Evolutionary conservation across 169 alveolate species (phyloP).

Genomic region (Plasmodium billcollinsi): DNA sequence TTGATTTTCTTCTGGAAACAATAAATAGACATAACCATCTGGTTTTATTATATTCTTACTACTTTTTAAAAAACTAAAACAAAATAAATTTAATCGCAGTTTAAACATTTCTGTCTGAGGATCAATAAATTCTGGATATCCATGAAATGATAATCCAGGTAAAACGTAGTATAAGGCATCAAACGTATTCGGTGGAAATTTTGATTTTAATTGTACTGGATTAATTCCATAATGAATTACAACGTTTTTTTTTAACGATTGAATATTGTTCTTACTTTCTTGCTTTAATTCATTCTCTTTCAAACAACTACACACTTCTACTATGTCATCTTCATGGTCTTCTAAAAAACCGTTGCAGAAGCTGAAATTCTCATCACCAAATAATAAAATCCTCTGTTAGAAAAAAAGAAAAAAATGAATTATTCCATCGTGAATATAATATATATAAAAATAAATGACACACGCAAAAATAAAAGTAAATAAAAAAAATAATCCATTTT

Average conservation of each 20-base stretch:
- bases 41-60: conserved; percentile 73
- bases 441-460: too few species aligned
- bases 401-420: conserved; percentile 1
- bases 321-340: conserved; percentile 70
- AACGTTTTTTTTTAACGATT: conserved; percentile 42
- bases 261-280: conserved; percentile 59
- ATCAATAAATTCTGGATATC: conserved; percentile 79
- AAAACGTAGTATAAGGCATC: conserved; percentile 76
- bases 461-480: too few species aligned
- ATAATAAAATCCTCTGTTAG: conserved; percentile 49
- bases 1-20: conserved; percentile 73
- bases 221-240: conserved; percentile 79
- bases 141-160: conserved; percentile 77
- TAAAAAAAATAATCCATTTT: too few species aligned
- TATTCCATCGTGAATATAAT: background rate
- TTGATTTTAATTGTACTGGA: conserved; percentile 78
- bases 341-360: conserved; percentile 65
- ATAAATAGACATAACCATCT: conserved; percentile 73
- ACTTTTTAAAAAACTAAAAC: conserved; percentile 81
- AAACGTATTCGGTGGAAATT: conserved; percentile 73
- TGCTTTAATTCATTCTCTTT: conserved; percentile 77
- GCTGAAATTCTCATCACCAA: conserved; percentile 76
- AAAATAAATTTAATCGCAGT: conserved; percentile 79
- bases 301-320: conserved; percentile 75
- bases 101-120: conserved; percentile 79